Conservation (phyloP, 148 eudicot genomes). For the Pouteria glomerata region DNA sequence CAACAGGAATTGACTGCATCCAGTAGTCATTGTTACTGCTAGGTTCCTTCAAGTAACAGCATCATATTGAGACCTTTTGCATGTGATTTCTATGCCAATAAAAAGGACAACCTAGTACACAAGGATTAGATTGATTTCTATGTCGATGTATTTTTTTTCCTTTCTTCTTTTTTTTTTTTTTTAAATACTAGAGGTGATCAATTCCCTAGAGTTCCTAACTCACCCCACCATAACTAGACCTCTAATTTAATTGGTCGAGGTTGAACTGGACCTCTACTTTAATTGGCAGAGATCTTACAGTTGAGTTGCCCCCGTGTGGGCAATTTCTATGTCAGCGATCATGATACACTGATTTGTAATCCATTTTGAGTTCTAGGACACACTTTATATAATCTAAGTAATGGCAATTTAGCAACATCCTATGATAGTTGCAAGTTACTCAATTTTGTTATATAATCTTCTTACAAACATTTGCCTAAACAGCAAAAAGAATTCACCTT, state of each 20-base stretch:
- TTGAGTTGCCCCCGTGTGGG: no score
- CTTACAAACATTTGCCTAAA: not conserved
- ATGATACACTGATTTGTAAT: not conserved
- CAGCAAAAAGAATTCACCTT: not conserved
- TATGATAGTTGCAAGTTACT: not conserved
- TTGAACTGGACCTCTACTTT: no score
- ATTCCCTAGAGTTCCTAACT: no score
- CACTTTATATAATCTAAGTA: not conserved
- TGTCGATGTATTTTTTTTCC: no score
- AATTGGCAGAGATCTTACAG: no score
- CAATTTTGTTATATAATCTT: not conserved
- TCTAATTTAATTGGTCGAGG: no score
- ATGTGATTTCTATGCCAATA: not conserved
- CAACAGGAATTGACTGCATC: not conserved
- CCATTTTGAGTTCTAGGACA: not conserved
- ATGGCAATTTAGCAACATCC: not conserved
- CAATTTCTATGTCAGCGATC: no score
- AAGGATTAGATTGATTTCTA: no score
- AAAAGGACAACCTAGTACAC: no score
- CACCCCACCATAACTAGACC: no score
- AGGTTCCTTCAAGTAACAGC: not conserved
- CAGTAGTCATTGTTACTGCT: not conserved
- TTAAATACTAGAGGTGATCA: no score
- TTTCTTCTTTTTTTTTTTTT: no score
- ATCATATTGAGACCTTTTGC: not conserved